phyloP scores from a whole-genome alignment of 192 early-diverging fungal species.

The Spizellomyces sp. region DNA sequence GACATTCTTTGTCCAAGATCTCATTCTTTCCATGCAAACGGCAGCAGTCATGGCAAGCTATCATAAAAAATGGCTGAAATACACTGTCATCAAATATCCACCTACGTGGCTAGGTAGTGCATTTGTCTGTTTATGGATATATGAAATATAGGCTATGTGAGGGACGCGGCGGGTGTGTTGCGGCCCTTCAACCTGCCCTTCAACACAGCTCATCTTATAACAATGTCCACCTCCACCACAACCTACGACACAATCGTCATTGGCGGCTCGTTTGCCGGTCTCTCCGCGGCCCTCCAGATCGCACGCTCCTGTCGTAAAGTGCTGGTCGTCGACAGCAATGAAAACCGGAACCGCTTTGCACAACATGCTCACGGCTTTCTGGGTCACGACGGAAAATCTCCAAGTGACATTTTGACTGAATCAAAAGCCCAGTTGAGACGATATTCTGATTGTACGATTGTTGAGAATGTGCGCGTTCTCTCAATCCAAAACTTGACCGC shows the following conservation, averaged over 20 bases:
- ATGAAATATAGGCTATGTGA: too few species aligned
- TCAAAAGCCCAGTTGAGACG: neutral
- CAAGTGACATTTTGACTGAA: neutral
- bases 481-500: neutral
- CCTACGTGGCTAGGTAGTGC: too few species aligned
- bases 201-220: too few species aligned
- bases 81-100: too few species aligned
- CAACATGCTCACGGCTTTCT: neutral
- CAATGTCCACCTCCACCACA: too few species aligned
- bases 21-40: too few species aligned
- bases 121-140: too few species aligned
- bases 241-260: neutral
- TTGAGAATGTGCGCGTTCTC: neutral
- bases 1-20: too few species aligned
- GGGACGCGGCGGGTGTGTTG: too few species aligned
- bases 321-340: neutral
- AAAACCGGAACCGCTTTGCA: constrained; percentile 6
- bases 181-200: too few species aligned
- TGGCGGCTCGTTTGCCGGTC: constrained; percentile 2
- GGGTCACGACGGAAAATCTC: constrained; percentile 4
- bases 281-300: constrained; percentile 6
- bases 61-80: too few species aligned
- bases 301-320: constrained; percentile 1
- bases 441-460: neutral
- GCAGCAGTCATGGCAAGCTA: too few species aligned